Conservation (phyloP, 139 green algal genomes). For the Deuterostichococcus epilithicus region DNA sequence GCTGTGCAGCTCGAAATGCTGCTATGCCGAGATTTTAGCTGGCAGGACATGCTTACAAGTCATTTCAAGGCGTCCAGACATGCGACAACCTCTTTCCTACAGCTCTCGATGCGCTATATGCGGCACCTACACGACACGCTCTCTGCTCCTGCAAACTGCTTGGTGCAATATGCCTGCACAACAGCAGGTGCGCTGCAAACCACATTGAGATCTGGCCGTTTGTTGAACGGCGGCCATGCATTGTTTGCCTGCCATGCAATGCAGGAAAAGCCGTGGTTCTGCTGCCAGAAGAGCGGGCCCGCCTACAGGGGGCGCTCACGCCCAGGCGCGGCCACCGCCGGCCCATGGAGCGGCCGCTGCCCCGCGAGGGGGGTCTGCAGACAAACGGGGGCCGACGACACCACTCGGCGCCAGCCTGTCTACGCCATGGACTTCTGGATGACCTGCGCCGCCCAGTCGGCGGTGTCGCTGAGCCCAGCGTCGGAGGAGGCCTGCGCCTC, state of each 20-base stretch:
- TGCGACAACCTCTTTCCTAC: not conserved
- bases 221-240: not conserved
- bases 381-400: not conserved
- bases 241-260: not conserved
- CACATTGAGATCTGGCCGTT: not conserved
- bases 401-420: too few relatives aligned
- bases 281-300: not conserved
- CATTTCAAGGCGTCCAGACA: not conserved
- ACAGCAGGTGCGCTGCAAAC: too few relatives aligned
- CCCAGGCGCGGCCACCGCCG: too few relatives aligned
- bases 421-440: slow-evolving; percentile 21
- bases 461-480: slow-evolving; percentile 3
- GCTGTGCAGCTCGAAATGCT: not conserved
- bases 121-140: not conserved
- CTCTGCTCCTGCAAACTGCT: too few relatives aligned
- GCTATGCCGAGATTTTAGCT: not conserved
- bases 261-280: not conserved
- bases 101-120: not conserved
- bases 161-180: too few relatives aligned
- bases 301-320: too few relatives aligned
- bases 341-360: not conserved
- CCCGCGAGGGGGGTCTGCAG: not conserved
- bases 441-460: slow-evolving; percentile 21
- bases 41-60: not conserved
- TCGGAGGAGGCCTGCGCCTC: slow-evolving; percentile 8